Conservation (phyloP, 2,329 filamentous ascomycete genomes). For the Sporothrix phasma region DNA sequence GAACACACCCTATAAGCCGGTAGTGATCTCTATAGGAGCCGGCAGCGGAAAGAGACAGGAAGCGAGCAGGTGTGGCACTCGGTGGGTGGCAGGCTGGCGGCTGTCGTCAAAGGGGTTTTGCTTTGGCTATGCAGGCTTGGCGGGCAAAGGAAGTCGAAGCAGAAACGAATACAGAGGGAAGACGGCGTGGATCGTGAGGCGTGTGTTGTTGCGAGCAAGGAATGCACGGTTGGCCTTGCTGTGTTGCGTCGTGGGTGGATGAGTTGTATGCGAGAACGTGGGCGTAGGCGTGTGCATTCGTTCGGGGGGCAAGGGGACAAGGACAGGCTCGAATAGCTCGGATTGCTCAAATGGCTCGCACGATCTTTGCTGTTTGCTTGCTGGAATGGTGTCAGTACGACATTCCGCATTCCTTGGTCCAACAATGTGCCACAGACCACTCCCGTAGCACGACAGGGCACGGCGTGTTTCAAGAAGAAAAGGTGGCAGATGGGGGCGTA, state of each 20-base stretch:
- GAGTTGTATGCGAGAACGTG: neutral
- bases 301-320: neutral
- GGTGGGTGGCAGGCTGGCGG: neutral
- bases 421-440: neutral
- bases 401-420: conserved; percentile 9
- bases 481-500: neutral
- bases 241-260: conserved; percentile 2
- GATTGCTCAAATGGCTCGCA: neutral
- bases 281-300: neutral
- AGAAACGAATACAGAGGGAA: neutral
- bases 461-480: conserved; percentile 11
- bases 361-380: neutral
- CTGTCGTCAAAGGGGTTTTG: neutral
- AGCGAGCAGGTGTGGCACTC: neutral
- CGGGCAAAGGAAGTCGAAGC: neutral
- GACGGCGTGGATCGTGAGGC: neutral
- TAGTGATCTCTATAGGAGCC: neutral
- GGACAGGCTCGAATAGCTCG: neutral
- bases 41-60: neutral
- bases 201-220: neutral
- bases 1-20: neutral
- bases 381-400: conserved; percentile 11
- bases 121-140: neutral
- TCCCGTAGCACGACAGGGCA: neutral
- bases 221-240: neutral